Evolutionary conservation across 345 rosid species (phyloP), one percentile per base, ranked within the genome.

Genomic region (Erucastrum elatum): DNA sequence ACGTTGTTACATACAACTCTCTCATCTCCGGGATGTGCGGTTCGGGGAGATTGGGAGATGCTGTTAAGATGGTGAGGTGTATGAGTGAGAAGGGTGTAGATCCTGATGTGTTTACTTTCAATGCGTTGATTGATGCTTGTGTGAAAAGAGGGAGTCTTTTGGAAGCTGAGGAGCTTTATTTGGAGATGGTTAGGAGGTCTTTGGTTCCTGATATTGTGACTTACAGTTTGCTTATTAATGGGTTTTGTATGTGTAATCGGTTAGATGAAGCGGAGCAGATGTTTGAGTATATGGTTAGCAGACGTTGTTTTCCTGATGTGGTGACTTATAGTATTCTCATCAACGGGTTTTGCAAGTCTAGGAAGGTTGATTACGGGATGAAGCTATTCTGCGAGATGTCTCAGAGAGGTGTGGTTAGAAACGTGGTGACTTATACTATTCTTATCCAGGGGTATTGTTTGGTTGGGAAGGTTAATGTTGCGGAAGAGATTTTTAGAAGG

Each of bases 311-410:
- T 11, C 86, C 86, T 0, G 67, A 77, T 66, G 76, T 75, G 13
- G 72, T 71, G 6, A 84, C 87, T 31, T 84, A 78, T 46, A 81
- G 73, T 69, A 55, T 81, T 29, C 68, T 88, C 30, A 64, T 88
- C 15, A 49, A 77, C 62, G 84, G 88, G 3, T 84, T 65, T 51
- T 82, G 87, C 75, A 63, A 82, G 77, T 75, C 67, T 30, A 79
- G 51, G 64, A 71, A 63, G 56, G 61, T 86, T 16, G 83, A 84
- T 67, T 64, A 75, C 41, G 89, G 87, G 29, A 61, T 69, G 77
- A 79, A 66, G 8, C 77, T 83, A 70, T 78, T 84, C 61, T 59
- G 46, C 29, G 85, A 66, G 79, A 75, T 82, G 64, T 10, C 34
- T 4, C 34, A 12, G 64, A 26, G 64, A 60, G 64, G 64, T 4